Evolutionary conservation across 257 asterid species (phyloP), one percentile per base, ranked within the genome.

Genomic region (Fraxinus americana): DNA sequence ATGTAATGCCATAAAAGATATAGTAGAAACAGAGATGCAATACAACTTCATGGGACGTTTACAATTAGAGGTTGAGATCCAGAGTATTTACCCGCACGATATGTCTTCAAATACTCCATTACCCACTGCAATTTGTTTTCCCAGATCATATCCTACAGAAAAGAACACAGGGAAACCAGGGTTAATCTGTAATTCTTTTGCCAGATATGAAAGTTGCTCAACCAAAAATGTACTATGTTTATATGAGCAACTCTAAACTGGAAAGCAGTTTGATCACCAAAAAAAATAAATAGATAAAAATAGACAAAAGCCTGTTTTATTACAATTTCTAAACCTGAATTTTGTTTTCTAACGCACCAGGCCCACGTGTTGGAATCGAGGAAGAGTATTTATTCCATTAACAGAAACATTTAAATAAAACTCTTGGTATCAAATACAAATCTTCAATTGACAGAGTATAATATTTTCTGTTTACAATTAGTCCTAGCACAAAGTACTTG

Each of bases 101-200:
- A 93, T 79, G 80, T 87, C 94, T 43, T 88, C 89, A 23, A 85
- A 91, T 66, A 83, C 83, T 78, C 94, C 97, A 25, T 97, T 89
- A 73, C 97, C 98, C 79, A 92, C 92, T 11, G 98, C 98, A 76
- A 91, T 83, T 78, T 87, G 92, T 83, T 83, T 90, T 74, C 86
- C 87, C 36, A 75, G 79, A 80, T 52, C 87, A 73, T 84, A 88
- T 84, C 89, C 94, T 88, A 80, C 54, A 75, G 50, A 79, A 76
- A 61, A 43, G 67, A 68, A 79, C 32, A 63, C 29, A 11, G 23
- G 32, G n/a, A 50, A 75, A 72, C 67, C 43, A 74, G 17, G 29
- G n/a, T 35, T 61, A 75, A 25, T 74, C n/a, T n/a, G 54, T 21
- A 59, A 23, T 21, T 19, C 67, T 43, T 35, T 63, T 29, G 50